Evolutionary conservation across 768 basidiomycete species (phyloP), one percentile per base, ranked within the genome.

Genomic region (Leccinum uliginosum): DNA sequence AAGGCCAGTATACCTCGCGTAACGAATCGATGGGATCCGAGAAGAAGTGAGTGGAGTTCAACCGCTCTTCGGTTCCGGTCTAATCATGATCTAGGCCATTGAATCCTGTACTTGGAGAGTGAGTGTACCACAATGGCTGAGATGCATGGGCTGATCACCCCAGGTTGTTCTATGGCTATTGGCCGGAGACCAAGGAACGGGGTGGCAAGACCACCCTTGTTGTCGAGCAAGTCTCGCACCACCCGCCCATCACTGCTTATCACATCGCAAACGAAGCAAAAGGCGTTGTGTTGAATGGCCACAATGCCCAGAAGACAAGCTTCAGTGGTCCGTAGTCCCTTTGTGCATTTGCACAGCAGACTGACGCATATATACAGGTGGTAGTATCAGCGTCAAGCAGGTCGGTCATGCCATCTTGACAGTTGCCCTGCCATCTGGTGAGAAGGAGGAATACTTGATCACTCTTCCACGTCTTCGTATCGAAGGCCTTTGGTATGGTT

Each of bases 201-300:
- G 85, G 88, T 35, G 93, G 93, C n/a, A 77, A 85, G 69, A 95
- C 92, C 3, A 78, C 80, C 40, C 81, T 98, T 29, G 82, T 89
- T 40, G 93, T 95, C 4, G 94, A 98, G 74, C 94, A 98, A 68
- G 96, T 98, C 48, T 98, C 96, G 21, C 96, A 99, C 68, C 96
- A 99, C 67, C 89, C 90, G 2, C 88, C 90, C 8, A 86, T 91
- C 64, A 91, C 91, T 44, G 91, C 86, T 23, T 96, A 94, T 73
- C 80, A 84, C 70, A 91, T 98, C 63, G 83, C 86, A 74, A 98
- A 98, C 76, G 73, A 81, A 52, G 65, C 77, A 27, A 91, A 91
- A 67, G 87, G 90, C 1, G 68, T 98, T 53, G 74, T 81, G 49
- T 80, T 95, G 51, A 81, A 83, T 29, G 96, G 96, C 14, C 92